Percentiles rank a stretch among this genome's conserved stretches.
These are phyloP conservation scores for Aspergillus ibericus DNA, from an alignment of 2,329 filamentous ascomycete species.

Conservation along the genomic window DNA sequence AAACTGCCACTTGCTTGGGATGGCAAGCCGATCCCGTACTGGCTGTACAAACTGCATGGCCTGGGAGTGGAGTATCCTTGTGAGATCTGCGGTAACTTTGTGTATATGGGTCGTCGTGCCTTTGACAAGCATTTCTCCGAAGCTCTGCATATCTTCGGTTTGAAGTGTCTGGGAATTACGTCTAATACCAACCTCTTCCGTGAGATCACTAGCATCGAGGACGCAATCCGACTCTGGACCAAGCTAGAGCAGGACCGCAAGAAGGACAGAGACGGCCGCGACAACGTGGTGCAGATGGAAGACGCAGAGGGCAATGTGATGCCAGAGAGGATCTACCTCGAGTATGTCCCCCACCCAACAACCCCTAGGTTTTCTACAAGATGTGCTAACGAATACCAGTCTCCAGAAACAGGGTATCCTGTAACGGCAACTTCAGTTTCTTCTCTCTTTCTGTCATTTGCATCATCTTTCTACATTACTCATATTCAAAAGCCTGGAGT, in stretches of 20 bases:
- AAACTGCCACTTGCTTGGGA: constrained; percentile 97
- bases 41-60: constrained; percentile 96
- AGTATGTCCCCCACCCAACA: constrained; percentile 46
- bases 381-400: constrained; percentile 35
- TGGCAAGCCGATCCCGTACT: constrained; percentile 97
- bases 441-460: not conserved
- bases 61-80: constrained; percentile 92
- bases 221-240: constrained; percentile 85
- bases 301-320: constrained; percentile 97
- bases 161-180: constrained; percentile 91
- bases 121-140: constrained; percentile 99
- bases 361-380: not conserved
- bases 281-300: constrained; percentile 96
- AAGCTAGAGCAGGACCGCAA: constrained; percentile 87
- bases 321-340: constrained; percentile 97
- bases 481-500: constrained; percentile 33
- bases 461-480: constrained; percentile 13
- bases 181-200: constrained; percentile 81
- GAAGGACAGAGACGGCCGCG: constrained; percentile 71
- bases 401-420: constrained; percentile 87
- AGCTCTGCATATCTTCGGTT: constrained; percentile 83
- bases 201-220: constrained; percentile 89
- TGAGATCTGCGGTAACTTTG: constrained; percentile 96
- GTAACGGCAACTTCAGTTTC: constrained; percentile 41
- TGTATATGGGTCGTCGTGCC: constrained; percentile 95